Conservation (phyloP, 2,329 filamentous ascomycete genomes). For the Aspergillus hortae region DNA sequence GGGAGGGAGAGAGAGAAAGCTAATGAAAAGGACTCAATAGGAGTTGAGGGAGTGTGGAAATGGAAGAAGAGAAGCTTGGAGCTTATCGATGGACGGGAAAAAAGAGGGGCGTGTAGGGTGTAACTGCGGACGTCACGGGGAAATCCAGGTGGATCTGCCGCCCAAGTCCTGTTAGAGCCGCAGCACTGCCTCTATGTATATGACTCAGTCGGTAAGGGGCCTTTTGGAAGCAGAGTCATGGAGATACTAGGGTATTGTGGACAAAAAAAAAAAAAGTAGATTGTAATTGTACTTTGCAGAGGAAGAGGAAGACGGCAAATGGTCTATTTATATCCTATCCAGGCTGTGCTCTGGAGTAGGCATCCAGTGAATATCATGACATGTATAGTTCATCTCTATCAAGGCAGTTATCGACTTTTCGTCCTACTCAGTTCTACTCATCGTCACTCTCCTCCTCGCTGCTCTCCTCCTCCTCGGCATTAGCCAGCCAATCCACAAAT, state of each 20-base stretch:
- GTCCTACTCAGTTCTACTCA: constrained; percentile 3
- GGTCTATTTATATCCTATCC: not conserved
- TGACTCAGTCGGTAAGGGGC: too few relatives aligned
- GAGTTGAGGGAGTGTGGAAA: not conserved
- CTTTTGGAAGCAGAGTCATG: too few relatives aligned
- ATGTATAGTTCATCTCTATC: not conserved
- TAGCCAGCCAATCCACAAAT: constrained; percentile 79
- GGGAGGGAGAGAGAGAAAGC: not conserved
- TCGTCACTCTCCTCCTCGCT: constrained; percentile 50
- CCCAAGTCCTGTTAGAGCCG: too few relatives aligned
- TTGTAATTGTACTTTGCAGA: not conserved
- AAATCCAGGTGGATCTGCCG: not conserved
- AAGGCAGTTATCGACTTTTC: too few relatives aligned
- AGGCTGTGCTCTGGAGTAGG: not conserved
- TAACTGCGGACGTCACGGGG: not conserved
- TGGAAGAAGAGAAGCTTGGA: not conserved
- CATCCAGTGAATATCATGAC: not conserved
- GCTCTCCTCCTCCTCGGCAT: constrained; percentile 67
- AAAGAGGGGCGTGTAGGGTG: not conserved
- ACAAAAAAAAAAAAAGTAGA: too few relatives aligned
- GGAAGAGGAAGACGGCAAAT: not conserved
- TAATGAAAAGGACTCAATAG: constrained; percentile 5
- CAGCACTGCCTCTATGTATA: too few relatives aligned
- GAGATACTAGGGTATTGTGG: too few relatives aligned
- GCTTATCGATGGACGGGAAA: not conserved